Conservation (phyloP, 2,329 filamentous ascomycete species). For the Ramichloridium luteum region DNA sequence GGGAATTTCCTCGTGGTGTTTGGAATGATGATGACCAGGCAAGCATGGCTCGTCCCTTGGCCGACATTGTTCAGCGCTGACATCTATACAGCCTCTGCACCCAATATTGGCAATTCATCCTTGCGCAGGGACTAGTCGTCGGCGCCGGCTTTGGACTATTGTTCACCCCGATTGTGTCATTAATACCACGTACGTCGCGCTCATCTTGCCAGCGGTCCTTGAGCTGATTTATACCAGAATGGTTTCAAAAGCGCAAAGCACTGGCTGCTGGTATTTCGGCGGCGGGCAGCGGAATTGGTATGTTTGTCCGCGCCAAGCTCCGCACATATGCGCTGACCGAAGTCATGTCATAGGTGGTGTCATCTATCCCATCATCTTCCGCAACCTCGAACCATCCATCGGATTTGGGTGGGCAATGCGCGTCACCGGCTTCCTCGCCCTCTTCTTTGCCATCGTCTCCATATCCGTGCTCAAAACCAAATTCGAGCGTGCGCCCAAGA, state of each 20-base stretch:
- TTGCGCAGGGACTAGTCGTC: constrained; percentile 35
- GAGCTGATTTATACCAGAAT: too few relatives aligned
- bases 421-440: constrained; percentile 6
- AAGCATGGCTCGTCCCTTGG: too few relatives aligned
- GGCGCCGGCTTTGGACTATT: constrained; percentile 30
- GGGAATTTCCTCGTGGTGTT: constrained; percentile 31
- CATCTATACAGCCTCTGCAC: constrained; percentile 30
- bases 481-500: not conserved
- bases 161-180: constrained; percentile 31
- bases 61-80: too few relatives aligned
- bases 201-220: too few relatives aligned
- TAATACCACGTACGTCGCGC: constrained; percentile 21
- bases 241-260: constrained; percentile 30
- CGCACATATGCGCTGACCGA: constrained; percentile 7
- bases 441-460: constrained; percentile 5
- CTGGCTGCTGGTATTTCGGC: constrained; percentile 31
- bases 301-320: constrained; percentile 28
- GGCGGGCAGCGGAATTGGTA: constrained; percentile 30
- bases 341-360: constrained; percentile 15
- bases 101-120: constrained; percentile 34
- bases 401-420: constrained; percentile 8
- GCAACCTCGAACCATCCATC: constrained; percentile 2
- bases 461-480: not conserved
- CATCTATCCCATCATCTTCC: constrained; percentile 8
- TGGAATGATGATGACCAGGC: constrained; percentile 34